Base-by-base conservation (phyloP, 2,329 filamentous ascomycete genomes). In the Aureobasidium sp. region DNA sequence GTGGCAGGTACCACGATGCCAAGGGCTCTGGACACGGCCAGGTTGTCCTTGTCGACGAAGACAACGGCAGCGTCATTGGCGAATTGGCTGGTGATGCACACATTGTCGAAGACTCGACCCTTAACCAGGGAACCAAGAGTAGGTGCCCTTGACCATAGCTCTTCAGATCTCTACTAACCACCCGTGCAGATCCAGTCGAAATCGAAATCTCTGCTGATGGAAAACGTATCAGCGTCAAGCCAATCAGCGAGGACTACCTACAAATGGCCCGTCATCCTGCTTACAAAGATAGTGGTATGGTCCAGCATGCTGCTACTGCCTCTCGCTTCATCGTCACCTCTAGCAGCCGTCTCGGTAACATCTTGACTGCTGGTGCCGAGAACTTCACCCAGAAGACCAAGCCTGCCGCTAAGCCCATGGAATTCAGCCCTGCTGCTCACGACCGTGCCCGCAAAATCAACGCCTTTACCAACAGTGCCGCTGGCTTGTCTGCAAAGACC, bases 91-190 rank as follows among this genome's bases (percentile, higher is more conserved):
- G 93, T 62, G 88, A 87, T 21, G 93, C 90, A 69, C 80, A 91
- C 66, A 83, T 96, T 21, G 80, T 93, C 16, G 91, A 97, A 70
- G 85, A 92, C 66, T 79, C 84, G 32, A 82, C 81, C 55, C 81
- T 99, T 65, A 85, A 88, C 71, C 86, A 88, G 16, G 94, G 94
- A n/a, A 93, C 89, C 5, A 97, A 99, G 81, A 89, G 91, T 96
- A 79, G 71, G 81, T 69, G 32, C 58, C 45, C 49, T 59, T 13
- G 29, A 52, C 44, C 42, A 21, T 16, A 42, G 21, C 21, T 48
- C 49, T 39, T 42, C 45, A 11, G 29, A 10, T 15, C 15, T 16
- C 45, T 9, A 44, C 29, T 29, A 32, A 55, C 37, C 49, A 39
- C 65, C 63, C 66, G 54, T 49, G 54, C 66, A 88, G 89, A 91